Base-by-base conservation (phyloP, 257 asterid genomes). In the Capsicum chinense region DNA sequence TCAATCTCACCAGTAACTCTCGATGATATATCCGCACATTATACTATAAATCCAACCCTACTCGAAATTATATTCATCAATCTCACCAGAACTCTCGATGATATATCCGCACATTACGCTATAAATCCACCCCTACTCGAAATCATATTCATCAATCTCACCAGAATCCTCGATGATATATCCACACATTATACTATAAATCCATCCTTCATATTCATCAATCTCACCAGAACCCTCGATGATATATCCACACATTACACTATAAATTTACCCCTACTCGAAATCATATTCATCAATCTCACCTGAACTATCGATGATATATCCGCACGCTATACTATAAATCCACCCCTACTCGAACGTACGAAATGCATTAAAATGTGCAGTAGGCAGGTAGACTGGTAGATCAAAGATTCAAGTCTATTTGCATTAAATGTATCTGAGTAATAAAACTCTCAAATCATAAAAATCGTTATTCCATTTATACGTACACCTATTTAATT, bases 371-470 rank as follows among this genome's bases (percentile, higher is more conserved):
- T 26, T 76, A 76, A 71, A 74, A 6, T 74, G 10, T 21, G 9
- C n/a, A 14, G 81, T 0, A 76, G 63, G 60, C 80, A 48, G 60
- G 80, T 74, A 16, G 78, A 44, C 33, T 17, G 79, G 56, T 42
- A 74, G 62, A 26, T 76, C 63, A 76, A 76, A 35, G 26, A 12
- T 52, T 52, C 48, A 21, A 52, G 48, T 76, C 47, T 52, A 21
- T 76, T 52, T 48, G 19, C 60, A 76, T 76, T 76, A 14, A 76
- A 14, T 52, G 48, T 14, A 52, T 48, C 9, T 66, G 60, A 73
- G n/a, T 52, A 33, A 19, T 26, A 76, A 50, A 21, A 74, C 12
- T 76, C 21, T 76, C 26, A 76, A 50, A 26, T 71, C 35, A 71
- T 9, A 71, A n/a, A 5, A 71, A 71, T 52, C 1, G 52, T 76